A percentile compares a stretch with the other conserved stretches of the same genome.
Evolutionary conservation across 1,284 basidiomycete species (phyloP).

Genomic region (Pseudomicrostroma phylloplanum): DNA sequence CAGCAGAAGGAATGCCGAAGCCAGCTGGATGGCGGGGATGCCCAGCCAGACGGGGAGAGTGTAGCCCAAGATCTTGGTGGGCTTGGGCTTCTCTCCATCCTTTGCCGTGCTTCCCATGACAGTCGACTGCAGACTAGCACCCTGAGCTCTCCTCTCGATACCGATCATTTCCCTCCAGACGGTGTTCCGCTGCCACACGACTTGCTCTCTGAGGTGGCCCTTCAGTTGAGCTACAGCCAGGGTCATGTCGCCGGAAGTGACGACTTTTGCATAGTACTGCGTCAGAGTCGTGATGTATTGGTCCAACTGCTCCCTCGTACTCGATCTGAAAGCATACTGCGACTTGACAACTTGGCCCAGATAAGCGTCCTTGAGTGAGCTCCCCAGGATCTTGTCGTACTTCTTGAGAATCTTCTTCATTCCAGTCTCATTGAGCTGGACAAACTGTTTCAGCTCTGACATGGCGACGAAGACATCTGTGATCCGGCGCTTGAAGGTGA

Average conservation of each 20-base stretch:
- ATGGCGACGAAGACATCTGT: conserved; percentile 70
- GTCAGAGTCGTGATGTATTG: conserved; percentile 62
- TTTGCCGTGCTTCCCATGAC: conserved; percentile 35
- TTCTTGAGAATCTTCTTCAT: conserved; percentile 97
- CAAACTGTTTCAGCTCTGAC: conserved; percentile 82
- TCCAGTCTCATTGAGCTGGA: conserved; percentile 86
- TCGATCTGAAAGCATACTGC: conserved; percentile 54
- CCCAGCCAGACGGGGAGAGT: conserved; percentile 38
- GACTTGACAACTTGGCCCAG: conserved; percentile 68
- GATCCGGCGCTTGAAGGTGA: conserved; percentile 85
- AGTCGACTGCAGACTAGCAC: conserved; percentile 42
- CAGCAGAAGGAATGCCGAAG: conserved; percentile 37
- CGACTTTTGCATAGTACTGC: conserved; percentile 77
- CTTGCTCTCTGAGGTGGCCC: conserved; percentile 76
- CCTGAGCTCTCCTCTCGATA: conserved; percentile 60
- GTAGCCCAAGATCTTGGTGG: conserved; percentile 30
- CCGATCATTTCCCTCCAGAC: conserved; percentile 98
- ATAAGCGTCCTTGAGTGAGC: conserved; percentile 76
- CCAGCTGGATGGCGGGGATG: conserved; percentile 43
- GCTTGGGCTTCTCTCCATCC: conserved; percentile 30
- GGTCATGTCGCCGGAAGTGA: conserved; percentile 67
- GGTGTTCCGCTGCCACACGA: conserved; percentile 88
- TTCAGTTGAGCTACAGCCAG: conserved; percentile 75
- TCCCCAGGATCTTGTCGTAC: conserved; percentile 93
- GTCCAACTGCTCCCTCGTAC: conserved; percentile 59